Base-by-base conservation (phyloP, 179 eudicot species). In the Silene vulgaris region DNA sequence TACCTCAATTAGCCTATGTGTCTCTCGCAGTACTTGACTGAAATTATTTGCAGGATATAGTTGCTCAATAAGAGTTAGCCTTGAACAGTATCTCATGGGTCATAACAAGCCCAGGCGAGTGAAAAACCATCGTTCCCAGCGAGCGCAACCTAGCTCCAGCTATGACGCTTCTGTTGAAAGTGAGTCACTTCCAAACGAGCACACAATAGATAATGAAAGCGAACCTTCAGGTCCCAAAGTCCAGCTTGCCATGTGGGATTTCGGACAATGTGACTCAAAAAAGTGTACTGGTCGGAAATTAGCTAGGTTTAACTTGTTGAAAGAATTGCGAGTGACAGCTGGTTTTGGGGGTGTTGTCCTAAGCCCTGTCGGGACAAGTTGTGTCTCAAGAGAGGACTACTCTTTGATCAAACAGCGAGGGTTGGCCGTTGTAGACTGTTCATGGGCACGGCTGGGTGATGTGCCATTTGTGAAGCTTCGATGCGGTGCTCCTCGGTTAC, bases 181-280 rank as follows among this genome's bases (percentile, higher is more conserved):
- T 0, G 89, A 71, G 59, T 93, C 98, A 61, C 92, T 90, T 61
- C 98, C 96, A 20, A 62, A 65, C 16, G 90, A 85, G 9, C 80
- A 35, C 77, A 74, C 80, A 72, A 79, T 70, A 20, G 72, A 78
- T 13, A 96, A 84, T 30, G 96, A 89, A 62, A 80, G 68, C 9
- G 87, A 80, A 74, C 82, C 74, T 45, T 28, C 48, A 62, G 79
- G 73, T 66, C 96, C 90, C 5, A 82, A 78, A 54, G 79, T 95
- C 62, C 92, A 95, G 83, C 95, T 95, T 17, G 99, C 99, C 13
- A 95, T 95, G 99, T 95, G 99, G 99, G 98, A 94, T 85, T 94
- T 94, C 45, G 98, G 91, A 19, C 98, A 94, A 73, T 94, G 98
- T 70, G 98, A 94, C 82, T 87, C 92, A 16, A 94, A 94, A 83